phyloP scores from a whole-genome alignment of 2,329 filamentous ascomycete species.

The Penicillium olsonii region DNA sequence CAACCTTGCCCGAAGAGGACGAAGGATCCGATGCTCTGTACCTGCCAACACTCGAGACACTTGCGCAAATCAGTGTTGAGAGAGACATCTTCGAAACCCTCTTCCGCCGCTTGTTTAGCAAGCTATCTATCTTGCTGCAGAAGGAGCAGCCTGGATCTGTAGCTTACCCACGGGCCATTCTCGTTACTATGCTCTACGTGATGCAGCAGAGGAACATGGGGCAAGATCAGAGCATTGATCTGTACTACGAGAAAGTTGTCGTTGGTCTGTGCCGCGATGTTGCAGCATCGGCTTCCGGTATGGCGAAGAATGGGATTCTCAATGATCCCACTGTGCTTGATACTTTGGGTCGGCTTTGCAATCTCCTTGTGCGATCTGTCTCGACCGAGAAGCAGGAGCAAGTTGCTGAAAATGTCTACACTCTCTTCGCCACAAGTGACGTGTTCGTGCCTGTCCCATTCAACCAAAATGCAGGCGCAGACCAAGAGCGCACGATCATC shows the following conservation, averaged over 20 bases:
- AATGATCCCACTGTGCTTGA: constrained; percentile 58
- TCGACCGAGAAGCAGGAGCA: constrained; percentile 53
- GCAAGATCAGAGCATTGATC: constrained; percentile 44
- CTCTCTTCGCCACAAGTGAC: constrained; percentile 48
- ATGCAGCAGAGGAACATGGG: constrained; percentile 55
- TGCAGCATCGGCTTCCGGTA: constrained; percentile 38
- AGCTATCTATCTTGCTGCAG: constrained; percentile 58
- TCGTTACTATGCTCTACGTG: constrained; percentile 63
- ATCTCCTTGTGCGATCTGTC: constrained; percentile 59
- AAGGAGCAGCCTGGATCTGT: constrained; percentile 49
- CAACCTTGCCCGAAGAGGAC: constrained; percentile 61
- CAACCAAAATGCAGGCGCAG: constrained; percentile 29
- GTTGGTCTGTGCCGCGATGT: constrained; percentile 44
- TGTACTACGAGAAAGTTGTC: constrained; percentile 55
- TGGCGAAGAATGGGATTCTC: constrained; percentile 40
- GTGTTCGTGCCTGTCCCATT: constrained; percentile 40
- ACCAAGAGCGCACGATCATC: constrained; percentile 52
- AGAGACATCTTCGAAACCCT: constrained; percentile 65
- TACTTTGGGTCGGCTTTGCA: constrained; percentile 61
- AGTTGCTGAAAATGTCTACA: constrained; percentile 57
- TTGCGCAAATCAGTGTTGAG: constrained; percentile 65
- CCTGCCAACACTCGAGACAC: constrained; percentile 60
- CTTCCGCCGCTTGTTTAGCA: constrained; percentile 63
- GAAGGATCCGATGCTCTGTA: constrained; percentile 51
- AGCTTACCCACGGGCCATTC: constrained; percentile 59